These are phyloP conservation scores for Mycena albidolilacea DNA, from an alignment of 768 basidiomycete genomes.

Conservation along the genomic window DNA sequence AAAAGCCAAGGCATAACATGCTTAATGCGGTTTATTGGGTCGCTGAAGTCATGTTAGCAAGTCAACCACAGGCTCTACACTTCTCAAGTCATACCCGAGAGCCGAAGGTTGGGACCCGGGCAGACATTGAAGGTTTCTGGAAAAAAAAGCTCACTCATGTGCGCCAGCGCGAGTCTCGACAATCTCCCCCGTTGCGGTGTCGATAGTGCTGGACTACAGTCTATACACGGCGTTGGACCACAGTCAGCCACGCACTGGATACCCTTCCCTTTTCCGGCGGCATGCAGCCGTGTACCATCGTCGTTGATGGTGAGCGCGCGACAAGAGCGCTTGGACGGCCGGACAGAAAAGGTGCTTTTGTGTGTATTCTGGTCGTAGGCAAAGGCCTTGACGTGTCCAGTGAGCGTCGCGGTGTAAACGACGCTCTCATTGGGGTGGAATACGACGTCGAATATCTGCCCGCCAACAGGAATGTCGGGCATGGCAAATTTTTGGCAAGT, in stretches of 20 bases:
- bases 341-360: slow-evolving; percentile 69
- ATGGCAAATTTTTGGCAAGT: slow-evolving; percentile 43
- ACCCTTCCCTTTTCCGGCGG: slow-evolving; percentile 86
- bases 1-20: slow-evolving; percentile 78
- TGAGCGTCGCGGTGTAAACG: slow-evolving; percentile 86
- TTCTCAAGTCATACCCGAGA: not conserved
- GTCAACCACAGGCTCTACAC: not conserved
- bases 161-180: slow-evolving; percentile 64
- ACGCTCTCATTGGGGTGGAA: slow-evolving; percentile 84
- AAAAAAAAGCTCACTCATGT: slow-evolving; percentile 72
- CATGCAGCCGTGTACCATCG: slow-evolving; percentile 80
- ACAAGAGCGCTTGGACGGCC: slow-evolving; percentile 89
- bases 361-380: slow-evolving; percentile 79
- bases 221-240: slow-evolving; percentile 15
- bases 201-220: slow-evolving; percentile 67
- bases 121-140: slow-evolving; percentile 1
- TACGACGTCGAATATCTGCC: slow-evolving; percentile 90
- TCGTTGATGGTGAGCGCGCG: slow-evolving; percentile 78
- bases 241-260: slow-evolving; percentile 72
- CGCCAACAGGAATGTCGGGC: slow-evolving; percentile 77
- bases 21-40: slow-evolving; percentile 88
- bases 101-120: not conserved
- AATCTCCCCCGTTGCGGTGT: slow-evolving; percentile 70
- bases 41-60: slow-evolving; percentile 15
- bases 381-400: slow-evolving; percentile 88